phyloP scores from a whole-genome alignment of 1,139 yeast species.

The Pichia sp. region DNA sequence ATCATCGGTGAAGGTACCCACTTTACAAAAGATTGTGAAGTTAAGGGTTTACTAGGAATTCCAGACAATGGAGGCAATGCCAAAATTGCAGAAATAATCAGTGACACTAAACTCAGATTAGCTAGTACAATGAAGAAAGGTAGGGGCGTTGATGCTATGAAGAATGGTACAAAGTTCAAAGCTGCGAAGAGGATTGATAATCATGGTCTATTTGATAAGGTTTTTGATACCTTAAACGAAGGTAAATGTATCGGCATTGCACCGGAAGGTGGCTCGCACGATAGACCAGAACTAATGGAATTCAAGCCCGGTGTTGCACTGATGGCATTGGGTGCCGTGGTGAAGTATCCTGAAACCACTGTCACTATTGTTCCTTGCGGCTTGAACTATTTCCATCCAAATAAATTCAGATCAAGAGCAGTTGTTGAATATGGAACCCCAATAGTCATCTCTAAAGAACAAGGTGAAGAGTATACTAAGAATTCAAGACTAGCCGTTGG shows the following conservation, averaged over 20 bases:
- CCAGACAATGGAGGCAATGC: conserved; percentile 54
- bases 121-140: conserved; percentile 41
- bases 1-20: conserved; percentile 42
- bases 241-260: conserved; percentile 61
- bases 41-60: conserved; percentile 55
- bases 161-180: conserved; percentile 44
- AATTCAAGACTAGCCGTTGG: conserved; percentile 54
- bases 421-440: conserved; percentile 73
- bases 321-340: conserved; percentile 73
- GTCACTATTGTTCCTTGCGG: conserved; percentile 70
- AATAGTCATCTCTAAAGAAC: conserved; percentile 44
- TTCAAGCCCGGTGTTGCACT: conserved; percentile 77
- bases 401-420: conserved; percentile 70
- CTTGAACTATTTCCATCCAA: conserved; percentile 69
- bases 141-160: conserved; percentile 33
- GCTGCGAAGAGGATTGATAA: conserved; percentile 62
- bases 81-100: conserved; percentile 43
- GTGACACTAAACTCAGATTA: conserved; percentile 45
- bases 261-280: conserved; percentile 84
- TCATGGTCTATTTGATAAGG: conserved; percentile 50
- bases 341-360: conserved; percentile 45
- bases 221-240: conserved; percentile 51
- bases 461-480: conserved; percentile 47
- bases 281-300: conserved; percentile 64
- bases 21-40: conserved; percentile 39